Conservation (phyloP, 1,284 basidiomycete species). For the Pseudomicrostroma phylloplanum region DNA sequence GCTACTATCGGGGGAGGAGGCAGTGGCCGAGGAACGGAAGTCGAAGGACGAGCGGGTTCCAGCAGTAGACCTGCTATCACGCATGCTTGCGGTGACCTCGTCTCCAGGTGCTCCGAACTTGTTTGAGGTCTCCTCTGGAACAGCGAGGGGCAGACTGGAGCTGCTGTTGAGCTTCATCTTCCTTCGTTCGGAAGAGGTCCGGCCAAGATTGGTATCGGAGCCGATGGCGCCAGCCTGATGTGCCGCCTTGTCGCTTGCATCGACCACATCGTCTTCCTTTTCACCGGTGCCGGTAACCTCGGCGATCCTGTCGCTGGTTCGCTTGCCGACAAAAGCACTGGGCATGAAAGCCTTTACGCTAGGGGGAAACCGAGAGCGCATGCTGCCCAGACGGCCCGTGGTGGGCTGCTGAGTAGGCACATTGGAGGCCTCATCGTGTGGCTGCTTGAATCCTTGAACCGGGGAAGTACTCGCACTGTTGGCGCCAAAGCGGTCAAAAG, state of each 20-base stretch:
- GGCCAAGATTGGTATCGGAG: not conserved
- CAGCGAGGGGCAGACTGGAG: conserved; percentile 75
- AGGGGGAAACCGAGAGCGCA: conserved; percentile 44
- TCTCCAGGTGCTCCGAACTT: not conserved
- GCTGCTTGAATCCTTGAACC: conserved; percentile 10
- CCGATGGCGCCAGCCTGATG: not conserved
- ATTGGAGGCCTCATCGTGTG: conserved; percentile 9
- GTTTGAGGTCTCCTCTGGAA: conserved; percentile 55
- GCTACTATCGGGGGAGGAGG: conserved; percentile 35
- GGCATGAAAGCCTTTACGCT: conserved; percentile 47
- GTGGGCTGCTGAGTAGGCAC: conserved; percentile 21
- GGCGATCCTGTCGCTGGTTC: conserved; percentile 39
- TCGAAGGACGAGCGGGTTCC: conserved; percentile 39
- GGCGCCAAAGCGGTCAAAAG: conserved; percentile 10
- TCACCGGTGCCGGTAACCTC: conserved; percentile 29
- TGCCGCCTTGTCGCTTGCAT: conserved; percentile 13
- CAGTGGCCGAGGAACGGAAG: conserved; percentile 26
- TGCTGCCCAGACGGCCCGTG: conserved; percentile 35
- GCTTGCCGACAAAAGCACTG: conserved; percentile 41
- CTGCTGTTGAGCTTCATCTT: conserved; percentile 64
- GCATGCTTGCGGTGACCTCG: conserved; percentile 16
- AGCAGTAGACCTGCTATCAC: conserved; percentile 38
- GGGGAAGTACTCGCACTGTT: not conserved
- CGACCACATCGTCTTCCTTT: conserved; percentile 28
- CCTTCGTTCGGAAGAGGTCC: not conserved